phyloP scores from a whole-genome alignment of 805 yeast genomes.

The Ogataea degrootiae region DNA sequence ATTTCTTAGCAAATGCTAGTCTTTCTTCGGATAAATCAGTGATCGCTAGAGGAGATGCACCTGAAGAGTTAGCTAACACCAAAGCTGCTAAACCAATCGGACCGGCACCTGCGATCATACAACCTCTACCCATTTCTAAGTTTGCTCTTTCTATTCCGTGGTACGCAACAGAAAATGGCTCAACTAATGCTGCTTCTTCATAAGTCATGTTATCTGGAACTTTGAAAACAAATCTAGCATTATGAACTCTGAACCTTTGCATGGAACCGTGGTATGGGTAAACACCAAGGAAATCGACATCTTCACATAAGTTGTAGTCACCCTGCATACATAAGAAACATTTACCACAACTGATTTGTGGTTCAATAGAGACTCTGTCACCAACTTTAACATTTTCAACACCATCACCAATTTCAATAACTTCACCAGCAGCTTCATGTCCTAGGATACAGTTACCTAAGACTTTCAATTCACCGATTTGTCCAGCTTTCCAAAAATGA shows the following conservation, averaged over 20 bases:
- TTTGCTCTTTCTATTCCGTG: slow-evolving; percentile 47
- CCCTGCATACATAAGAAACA: slow-evolving; percentile 36
- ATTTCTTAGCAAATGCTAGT: slow-evolving; percentile 40
- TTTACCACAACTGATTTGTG: slow-evolving; percentile 47
- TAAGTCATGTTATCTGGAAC: slow-evolving; percentile 40
- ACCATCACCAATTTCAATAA: slow-evolving; percentile 43
- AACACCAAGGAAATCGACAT: slow-evolving; percentile 34
- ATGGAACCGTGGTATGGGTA: slow-evolving; percentile 36
- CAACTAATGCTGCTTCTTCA: slow-evolving; percentile 52
- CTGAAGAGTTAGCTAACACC: slow-evolving; percentile 44
- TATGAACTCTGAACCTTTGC: slow-evolving; percentile 33
- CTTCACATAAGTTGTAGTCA: slow-evolving; percentile 36
- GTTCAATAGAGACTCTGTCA: slow-evolving; percentile 48
- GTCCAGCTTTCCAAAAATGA: slow-evolving; percentile 64
- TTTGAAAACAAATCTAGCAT: slow-evolving; percentile 31
- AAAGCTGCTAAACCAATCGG: slow-evolving; percentile 52
- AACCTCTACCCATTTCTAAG: slow-evolving; percentile 43
- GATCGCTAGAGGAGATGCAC: slow-evolving; percentile 48
- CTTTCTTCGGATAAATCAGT: slow-evolving; percentile 44
- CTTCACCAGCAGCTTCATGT: slow-evolving; percentile 43
- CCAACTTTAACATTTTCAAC: slow-evolving; percentile 43
- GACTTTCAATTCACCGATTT: slow-evolving; percentile 46
- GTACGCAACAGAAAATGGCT: slow-evolving; percentile 50
- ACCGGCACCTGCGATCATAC: slow-evolving; percentile 50
- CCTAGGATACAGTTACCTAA: slow-evolving; percentile 35